Evolutionary conservation across 257 asterid species (phyloP).

Genomic region (Solanum sejunctum): DNA sequence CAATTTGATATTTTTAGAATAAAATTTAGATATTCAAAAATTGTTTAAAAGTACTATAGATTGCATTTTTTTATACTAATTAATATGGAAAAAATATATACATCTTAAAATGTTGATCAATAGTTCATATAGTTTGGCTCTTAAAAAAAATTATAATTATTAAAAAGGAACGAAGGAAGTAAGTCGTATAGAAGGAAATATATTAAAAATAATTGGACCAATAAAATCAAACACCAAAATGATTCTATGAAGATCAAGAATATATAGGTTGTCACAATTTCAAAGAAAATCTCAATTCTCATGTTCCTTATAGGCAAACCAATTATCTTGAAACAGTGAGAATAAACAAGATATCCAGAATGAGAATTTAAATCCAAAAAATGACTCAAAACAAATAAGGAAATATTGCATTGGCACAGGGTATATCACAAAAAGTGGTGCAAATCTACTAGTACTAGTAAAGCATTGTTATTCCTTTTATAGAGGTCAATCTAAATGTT

Average conservation of each 20-base stretch:
- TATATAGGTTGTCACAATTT: neutral
- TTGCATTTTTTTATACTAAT: too few relatives aligned
- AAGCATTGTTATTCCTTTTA: neutral
- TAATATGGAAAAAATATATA: too few relatives aligned
- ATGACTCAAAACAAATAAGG: neutral
- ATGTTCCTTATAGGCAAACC: neutral
- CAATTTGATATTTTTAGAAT: too few relatives aligned
- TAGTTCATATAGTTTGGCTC: too few relatives aligned
- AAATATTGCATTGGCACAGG: neutral
- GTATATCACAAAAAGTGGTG: neutral
- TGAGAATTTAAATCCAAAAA: neutral
- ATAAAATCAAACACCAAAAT: neutral
- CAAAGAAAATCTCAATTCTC: neutral
- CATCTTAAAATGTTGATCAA: too few relatives aligned
- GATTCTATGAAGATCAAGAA: neutral
- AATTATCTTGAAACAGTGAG: neutral
- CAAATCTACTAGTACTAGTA: neutral
- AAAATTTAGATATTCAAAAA: too few relatives aligned
- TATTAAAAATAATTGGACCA: neutral
- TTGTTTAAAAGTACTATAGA: too few relatives aligned
- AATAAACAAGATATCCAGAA: neutral
- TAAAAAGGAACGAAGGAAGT: too few relatives aligned
- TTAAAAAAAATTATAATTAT: too few relatives aligned
- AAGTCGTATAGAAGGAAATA: neutral
- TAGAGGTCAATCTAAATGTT: neutral